Percentiles rank a stretch among this genome's conserved stretches.
These are phyloP conservation scores for Bimuria novae-zelandiae DNA, from an alignment of 2,329 filamentous ascomycete genomes.

Conservation along the genomic window DNA sequence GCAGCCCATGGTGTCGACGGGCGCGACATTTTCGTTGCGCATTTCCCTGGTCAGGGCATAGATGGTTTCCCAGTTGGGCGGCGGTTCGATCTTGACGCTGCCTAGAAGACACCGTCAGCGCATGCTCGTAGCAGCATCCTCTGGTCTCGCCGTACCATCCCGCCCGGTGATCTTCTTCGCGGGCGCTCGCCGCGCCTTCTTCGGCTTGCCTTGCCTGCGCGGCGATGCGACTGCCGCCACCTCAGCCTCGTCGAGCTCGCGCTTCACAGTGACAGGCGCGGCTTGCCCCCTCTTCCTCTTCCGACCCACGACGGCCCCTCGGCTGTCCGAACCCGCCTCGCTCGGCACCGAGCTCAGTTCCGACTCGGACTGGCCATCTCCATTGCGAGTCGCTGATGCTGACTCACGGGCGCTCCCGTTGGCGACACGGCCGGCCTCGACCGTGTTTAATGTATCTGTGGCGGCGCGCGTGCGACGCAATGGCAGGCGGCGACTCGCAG, in stretches of 20 bases:
- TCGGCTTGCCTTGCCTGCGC: slow-evolving; percentile 27
- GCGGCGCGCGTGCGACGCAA: slow-evolving; percentile 40
- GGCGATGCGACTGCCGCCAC: slow-evolving; percentile 25
- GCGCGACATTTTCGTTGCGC: slow-evolving; percentile 72
- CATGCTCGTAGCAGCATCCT: background rate
- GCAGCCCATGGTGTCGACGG: slow-evolving; percentile 98
- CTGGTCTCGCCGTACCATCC: slow-evolving; percentile 15
- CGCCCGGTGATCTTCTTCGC: slow-evolving; percentile 39
- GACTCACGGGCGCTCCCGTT: slow-evolving; percentile 14
- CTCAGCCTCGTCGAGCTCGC: slow-evolving; percentile 26
- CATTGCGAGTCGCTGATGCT: slow-evolving; percentile 12
- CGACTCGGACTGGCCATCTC: slow-evolving; percentile 28
- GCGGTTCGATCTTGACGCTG: slow-evolving; percentile 60
- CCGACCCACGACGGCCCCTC: slow-evolving; percentile 20
- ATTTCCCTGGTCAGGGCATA: slow-evolving; percentile 80
- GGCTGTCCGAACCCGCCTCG: slow-evolving; percentile 30
- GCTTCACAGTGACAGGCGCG: slow-evolving; percentile 39
- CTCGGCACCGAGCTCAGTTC: slow-evolving; percentile 39
- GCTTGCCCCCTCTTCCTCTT: slow-evolving; percentile 56
- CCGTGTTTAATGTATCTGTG: slow-evolving; percentile 28
- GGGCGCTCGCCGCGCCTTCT: slow-evolving; percentile 45
- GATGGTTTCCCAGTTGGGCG: slow-evolving; percentile 81
- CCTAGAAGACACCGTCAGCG: slow-evolving; percentile 7
- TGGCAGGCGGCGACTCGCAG: slow-evolving; percentile 32
- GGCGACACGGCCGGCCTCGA: slow-evolving; percentile 22